phyloP scores from a whole-genome alignment of 2,329 filamentous ascomycete species.

The Fusarium nanum region DNA sequence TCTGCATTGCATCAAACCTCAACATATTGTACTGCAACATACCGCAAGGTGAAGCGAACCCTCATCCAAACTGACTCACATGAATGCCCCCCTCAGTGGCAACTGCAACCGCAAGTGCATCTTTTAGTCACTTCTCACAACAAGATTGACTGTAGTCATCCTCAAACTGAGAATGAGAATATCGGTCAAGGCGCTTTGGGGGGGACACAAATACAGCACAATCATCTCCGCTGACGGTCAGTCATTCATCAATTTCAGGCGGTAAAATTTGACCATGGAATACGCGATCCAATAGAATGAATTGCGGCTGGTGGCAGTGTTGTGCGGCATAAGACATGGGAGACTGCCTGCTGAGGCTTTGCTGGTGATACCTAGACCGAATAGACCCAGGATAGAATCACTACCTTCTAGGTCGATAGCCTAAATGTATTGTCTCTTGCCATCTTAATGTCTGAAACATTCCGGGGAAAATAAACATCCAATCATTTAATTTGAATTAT shows the following conservation, averaged over 20 bases:
- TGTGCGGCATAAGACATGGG: constrained; percentile 18
- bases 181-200: constrained; percentile 33
- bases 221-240: constrained; percentile 7
- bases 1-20: constrained; percentile 20
- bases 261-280: neutral
- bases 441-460: constrained; percentile 16
- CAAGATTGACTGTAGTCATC: constrained; percentile 8
- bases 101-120: constrained; percentile 11
- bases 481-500: neutral
- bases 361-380: constrained; percentile 8
- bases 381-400: neutral
- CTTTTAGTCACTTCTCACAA: constrained; percentile 19
- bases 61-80: constrained; percentile 34
- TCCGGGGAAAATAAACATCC: neutral
- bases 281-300: constrained; percentile 7
- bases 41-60: neutral
- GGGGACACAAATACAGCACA: constrained; percentile 10
- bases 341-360: constrained; percentile 31
- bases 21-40: neutral
- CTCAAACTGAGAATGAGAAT: constrained; percentile 25
- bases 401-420: neutral
- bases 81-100: constrained; percentile 12
- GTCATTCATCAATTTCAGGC: neutral
- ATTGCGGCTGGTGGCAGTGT: constrained; percentile 30
- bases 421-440: neutral